phyloP scores from a whole-genome alignment of 257 asterid genomes.

The Solanum dulcamara region DNA sequence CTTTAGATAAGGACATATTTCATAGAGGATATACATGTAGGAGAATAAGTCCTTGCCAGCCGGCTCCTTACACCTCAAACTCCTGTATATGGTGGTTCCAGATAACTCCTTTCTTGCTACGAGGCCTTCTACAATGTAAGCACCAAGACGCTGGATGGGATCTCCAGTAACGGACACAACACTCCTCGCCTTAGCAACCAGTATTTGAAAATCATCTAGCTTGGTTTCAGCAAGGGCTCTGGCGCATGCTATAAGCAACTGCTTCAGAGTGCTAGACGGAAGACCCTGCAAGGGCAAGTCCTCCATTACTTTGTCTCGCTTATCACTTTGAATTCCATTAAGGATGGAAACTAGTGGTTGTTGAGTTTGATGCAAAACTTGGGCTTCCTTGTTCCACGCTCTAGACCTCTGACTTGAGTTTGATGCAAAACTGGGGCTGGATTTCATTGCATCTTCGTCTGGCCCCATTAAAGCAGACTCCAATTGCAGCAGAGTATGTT shows the following conservation, averaged over 20 bases:
- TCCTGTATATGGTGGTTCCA: slow-evolving; percentile 66
- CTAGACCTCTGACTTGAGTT: background rate
- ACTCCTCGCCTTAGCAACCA: background rate
- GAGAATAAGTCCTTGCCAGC: slow-evolving; percentile 62
- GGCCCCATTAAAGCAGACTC: slow-evolving; percentile 9
- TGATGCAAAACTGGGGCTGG: background rate
- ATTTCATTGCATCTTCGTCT: background rate
- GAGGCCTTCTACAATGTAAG: slow-evolving; percentile 87
- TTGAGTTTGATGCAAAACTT: background rate
- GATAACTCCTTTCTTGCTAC: slow-evolving; percentile 74
- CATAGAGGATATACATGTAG: slow-evolving; percentile 81
- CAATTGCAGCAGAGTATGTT: slow-evolving; percentile 27
- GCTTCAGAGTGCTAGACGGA: background rate
- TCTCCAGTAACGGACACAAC: slow-evolving; percentile 72
- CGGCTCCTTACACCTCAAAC: slow-evolving; percentile 71
- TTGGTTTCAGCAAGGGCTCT: background rate
- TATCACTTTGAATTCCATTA: background rate
- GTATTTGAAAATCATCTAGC: background rate
- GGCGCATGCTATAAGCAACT: slow-evolving; percentile 8
- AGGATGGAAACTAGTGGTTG: background rate
- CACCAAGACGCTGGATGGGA: slow-evolving; percentile 93
- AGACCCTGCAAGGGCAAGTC: background rate
- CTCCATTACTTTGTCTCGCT: background rate
- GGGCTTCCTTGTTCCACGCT: background rate
- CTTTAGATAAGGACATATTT: slow-evolving; percentile 79